A percentile compares a stretch with the other conserved stretches of the same genome.
Conservation (phyloP, 768 basidiomycete species). For the Pleurotus giganteus region DNA sequence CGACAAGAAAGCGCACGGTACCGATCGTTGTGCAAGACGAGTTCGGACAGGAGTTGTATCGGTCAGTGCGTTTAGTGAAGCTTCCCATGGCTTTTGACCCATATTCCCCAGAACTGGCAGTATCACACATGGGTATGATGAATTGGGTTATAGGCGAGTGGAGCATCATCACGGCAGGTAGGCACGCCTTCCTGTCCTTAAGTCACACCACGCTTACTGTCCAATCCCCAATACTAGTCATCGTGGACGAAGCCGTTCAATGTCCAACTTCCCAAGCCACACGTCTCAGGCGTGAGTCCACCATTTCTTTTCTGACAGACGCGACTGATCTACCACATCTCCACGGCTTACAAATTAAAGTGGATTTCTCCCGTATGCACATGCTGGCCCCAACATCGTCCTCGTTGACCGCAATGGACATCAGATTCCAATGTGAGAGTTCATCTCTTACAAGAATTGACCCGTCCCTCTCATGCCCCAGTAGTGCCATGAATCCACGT, state of each 20-base stretch:
- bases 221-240: not conserved
- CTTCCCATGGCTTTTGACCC: not conserved
- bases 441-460: not conserved
- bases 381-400: not conserved
- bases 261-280: not conserved
- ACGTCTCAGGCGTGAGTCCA: not conserved
- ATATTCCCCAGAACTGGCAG: conserved; percentile 16
- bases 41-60: conserved; percentile 54
- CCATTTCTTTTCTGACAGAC: not conserved
- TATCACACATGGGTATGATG: not conserved
- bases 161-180: not conserved
- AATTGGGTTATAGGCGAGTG: not conserved
- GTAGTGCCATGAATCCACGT: not conserved
- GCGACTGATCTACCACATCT: not conserved
- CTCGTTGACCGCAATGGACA: conserved; percentile 20
- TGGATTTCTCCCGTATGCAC: not conserved
- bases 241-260: not conserved
- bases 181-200: not conserved
- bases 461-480: not conserved
- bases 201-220: not conserved
- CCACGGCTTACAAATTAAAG: not conserved
- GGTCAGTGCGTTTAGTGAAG: conserved; percentile 29
- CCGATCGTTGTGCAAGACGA: conserved; percentile 62
- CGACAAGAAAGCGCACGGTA: conserved; percentile 21
- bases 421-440: conserved; percentile 31